Base-by-base conservation (phyloP, 1,284 basidiomycete species). In the Leccinum huronense region DNA sequence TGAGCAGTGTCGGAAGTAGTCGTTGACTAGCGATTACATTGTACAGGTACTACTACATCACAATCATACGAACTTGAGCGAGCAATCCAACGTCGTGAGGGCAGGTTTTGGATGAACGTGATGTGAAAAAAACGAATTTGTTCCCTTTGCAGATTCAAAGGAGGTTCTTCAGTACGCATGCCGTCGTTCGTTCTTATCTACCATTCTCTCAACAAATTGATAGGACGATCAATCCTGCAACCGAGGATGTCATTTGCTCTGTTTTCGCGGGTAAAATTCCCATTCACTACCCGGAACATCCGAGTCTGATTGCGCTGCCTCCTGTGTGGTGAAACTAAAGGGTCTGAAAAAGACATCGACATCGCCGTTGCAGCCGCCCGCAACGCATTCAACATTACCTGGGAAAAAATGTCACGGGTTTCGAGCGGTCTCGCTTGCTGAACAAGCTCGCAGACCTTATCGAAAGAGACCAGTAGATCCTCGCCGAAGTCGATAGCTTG, bases 391-490 rank as follows among this genome's bases (percentile, higher is more conserved):
- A 87, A 90, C 66, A 93, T 89, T 7, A 89, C 90, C 34, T 97
- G 95, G 95, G 95, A 16, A 89, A 90, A 77, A 93, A 94, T 69
- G 85, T 91, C 61, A 88, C 93, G 13, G 92, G 91, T 40, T 85
- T 88, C 62, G 88, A 95, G 78, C 86, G 96, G 61, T 88, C 91
- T 40, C 85, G 84, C 63, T 80, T 96, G 57, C 79, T 97, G 51
- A 85, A 90, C 79, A 93, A 90, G 75, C 86, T 98, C 51, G 97
- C 96, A 53, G 94, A 97, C 75, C 83, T 97, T 67, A 93, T 98
- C 66, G 96, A 98, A 78, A 83, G 89, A 68, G 89, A 97, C 76
- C 81, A 86, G 19, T 84, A 92, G 75, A 81, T 85, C 66, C 84
- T 94, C 23, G 91, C 87, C 5, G 91, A 93, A 72, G 81, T 95